Evolutionary conservation across 495 filamentous ascomycete genomes (phyloP).

Genomic region (Penicillium manginii): DNA sequence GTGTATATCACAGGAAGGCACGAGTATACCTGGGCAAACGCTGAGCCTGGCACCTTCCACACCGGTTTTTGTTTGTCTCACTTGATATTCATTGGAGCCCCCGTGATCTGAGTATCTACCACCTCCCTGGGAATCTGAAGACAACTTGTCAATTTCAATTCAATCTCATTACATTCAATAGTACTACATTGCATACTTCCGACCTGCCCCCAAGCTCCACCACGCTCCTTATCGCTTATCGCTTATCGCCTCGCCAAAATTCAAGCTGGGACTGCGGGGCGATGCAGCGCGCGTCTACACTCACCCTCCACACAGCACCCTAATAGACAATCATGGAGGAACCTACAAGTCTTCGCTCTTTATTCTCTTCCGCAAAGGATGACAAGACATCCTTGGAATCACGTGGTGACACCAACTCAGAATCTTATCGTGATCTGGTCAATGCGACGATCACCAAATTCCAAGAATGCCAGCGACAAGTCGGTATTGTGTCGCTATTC

Average conservation of each 20-base stretch:
- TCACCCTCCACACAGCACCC: constrained; percentile 4
- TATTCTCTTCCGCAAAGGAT: constrained; percentile 61
- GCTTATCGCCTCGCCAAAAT: constrained; percentile 32
- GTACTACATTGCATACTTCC: neutral
- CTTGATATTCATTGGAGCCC: too few relatives aligned
- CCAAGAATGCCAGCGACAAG: constrained; percentile 70
- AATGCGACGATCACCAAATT: constrained; percentile 67
- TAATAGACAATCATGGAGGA: constrained; percentile 52
- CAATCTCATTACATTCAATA: neutral
- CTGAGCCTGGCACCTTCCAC: too few relatives aligned
- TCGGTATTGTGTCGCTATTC: constrained; percentile 76
- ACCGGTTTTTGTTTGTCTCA: too few relatives aligned
- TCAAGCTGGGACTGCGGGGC: constrained; percentile 28
- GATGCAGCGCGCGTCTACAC: constrained; percentile 9
- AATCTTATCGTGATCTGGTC: constrained; percentile 69
- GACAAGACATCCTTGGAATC: constrained; percentile 54
- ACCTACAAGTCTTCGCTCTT: constrained; percentile 59
- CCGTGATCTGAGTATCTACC: too few relatives aligned
- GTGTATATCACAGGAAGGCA: neutral
- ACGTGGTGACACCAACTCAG: constrained; percentile 54
- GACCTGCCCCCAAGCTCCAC: neutral
- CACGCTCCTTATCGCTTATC: constrained; percentile 16
- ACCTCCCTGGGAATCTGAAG: too few relatives aligned
- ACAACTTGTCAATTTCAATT: neutral
- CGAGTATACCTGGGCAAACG: too few relatives aligned